A percentile compares a stretch with the other conserved stretches of the same genome.
These are phyloP conservation scores for Acacia pycnantha DNA, from an alignment of 331 rosid species.

Conservation along the genomic window DNA sequence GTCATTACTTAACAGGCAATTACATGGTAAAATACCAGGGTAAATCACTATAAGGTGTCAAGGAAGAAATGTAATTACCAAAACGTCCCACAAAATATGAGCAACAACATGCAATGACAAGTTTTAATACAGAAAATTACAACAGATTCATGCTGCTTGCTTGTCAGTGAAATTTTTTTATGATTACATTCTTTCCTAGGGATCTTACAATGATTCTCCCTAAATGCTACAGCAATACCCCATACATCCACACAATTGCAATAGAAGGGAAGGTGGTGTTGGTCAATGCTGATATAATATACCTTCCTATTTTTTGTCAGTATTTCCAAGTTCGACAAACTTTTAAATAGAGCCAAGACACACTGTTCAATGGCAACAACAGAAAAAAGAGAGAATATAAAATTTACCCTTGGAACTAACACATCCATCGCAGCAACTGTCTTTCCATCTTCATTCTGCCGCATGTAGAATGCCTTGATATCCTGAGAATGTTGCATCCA, in stretches of 20 bases:
- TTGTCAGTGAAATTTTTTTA: no score
- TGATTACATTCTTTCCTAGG: background rate
- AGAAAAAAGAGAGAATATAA: background rate
- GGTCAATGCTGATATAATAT: background rate
- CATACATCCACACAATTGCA: background rate
- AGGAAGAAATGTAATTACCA: background rate
- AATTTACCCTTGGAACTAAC: conserved; percentile 88
- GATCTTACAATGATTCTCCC: background rate
- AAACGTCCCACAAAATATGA: background rate
- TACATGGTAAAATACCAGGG: background rate
- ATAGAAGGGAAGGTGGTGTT: background rate
- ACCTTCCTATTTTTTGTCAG: background rate
- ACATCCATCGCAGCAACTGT: conserved; percentile 99
- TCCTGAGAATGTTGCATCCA: conserved; percentile 57
- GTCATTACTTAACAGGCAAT: background rate
- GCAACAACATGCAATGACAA: background rate
- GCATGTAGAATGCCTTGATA: conserved; percentile 95
- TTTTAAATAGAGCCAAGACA: conserved; percentile 2
- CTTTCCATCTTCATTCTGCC: conserved; percentile 90
- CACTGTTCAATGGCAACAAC: background rate
- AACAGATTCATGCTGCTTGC: no score
- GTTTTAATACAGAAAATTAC: background rate
- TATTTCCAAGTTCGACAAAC: conserved; percentile 1
- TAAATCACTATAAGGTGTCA: background rate
- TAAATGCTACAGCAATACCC: background rate